A percentile compares a stretch with the other conserved stretches of the same genome.
Evolutionary conservation across 2,329 filamentous ascomycete genomes (phyloP).

Genomic region (Stylonectria norvegica): DNA sequence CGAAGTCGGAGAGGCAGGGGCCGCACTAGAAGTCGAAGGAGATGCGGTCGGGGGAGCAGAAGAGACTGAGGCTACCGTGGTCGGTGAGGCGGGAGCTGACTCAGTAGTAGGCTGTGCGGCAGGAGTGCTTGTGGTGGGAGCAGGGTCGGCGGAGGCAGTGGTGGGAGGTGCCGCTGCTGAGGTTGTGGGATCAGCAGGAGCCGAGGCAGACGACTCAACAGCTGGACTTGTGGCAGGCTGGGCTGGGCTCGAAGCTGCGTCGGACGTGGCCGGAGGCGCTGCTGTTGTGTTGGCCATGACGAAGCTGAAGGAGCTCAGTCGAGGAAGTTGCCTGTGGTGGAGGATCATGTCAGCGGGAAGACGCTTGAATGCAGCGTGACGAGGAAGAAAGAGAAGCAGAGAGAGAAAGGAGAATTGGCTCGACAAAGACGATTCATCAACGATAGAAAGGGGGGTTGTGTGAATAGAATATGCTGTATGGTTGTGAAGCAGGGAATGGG

Average conservation of each 20-base stretch:
- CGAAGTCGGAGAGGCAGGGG: background rate
- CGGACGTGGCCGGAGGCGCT: conserved; percentile 19
- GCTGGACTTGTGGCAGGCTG: too few species aligned
- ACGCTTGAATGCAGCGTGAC: background rate
- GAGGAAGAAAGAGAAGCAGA: conserved; percentile 11
- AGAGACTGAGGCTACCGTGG: too few species aligned
- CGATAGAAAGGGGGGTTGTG: background rate
- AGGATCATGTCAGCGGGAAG: conserved; percentile 35
- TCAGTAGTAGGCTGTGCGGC: background rate
- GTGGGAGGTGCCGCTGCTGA: background rate
- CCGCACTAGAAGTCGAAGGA: background rate
- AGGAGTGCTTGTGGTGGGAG: background rate
- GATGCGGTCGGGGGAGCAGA: too few species aligned
- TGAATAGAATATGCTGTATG: too few species aligned
- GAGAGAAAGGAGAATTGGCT: conserved; percentile 10
- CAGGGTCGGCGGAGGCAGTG: background rate
- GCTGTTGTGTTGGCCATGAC: conserved; percentile 34
- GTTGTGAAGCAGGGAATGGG: too few species aligned
- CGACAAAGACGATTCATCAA: background rate
- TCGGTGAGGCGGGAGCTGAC: background rate
- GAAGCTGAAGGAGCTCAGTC: conserved; percentile 21
- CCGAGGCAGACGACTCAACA: conserved; percentile 4
- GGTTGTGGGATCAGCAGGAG: background rate
- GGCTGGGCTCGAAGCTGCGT: conserved; percentile 19
- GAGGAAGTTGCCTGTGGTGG: conserved; percentile 26